Conservation (phyloP, 2,329 filamentous ascomycete species). For the Talaromyces sp. region DNA sequence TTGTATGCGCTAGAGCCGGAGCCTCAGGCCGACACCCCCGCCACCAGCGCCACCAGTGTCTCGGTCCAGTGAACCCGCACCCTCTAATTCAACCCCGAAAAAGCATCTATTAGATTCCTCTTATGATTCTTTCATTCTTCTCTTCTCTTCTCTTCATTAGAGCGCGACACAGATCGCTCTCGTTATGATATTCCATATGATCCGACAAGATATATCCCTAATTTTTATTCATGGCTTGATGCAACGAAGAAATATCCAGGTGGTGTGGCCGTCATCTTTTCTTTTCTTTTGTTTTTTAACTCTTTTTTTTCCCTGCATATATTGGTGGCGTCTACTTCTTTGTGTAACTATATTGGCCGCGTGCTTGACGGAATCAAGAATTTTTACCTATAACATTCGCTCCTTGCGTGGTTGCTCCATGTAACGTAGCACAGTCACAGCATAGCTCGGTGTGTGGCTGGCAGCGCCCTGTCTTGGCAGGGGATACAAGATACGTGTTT, state of each 20-base stretch:
- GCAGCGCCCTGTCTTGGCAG: not conserved
- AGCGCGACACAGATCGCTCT: not conserved
- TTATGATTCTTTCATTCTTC: not conserved
- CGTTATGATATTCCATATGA: not conserved
- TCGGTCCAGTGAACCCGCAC: not conserved
- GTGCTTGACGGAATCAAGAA: constrained; percentile 14
- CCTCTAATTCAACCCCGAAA: not conserved
- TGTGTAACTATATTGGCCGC: not conserved
- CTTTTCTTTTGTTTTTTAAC: not conserved
- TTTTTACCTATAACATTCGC: not conserved
- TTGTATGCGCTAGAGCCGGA: constrained; percentile 51
- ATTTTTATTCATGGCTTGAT: not conserved
- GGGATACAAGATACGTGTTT: not conserved
- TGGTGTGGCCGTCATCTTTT: not conserved
- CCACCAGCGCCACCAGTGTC: too few relatives aligned
- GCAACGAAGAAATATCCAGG: not conserved
- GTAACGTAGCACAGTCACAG: not conserved
- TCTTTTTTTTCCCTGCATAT: not conserved
- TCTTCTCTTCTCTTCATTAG: not conserved
- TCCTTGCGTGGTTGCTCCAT: not conserved
- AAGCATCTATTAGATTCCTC: not conserved
- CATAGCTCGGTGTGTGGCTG: not conserved
- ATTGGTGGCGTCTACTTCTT: not conserved
- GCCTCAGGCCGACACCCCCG: not conserved
- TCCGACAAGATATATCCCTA: constrained; percentile 4